A percentile compares a stretch with the other conserved stretches of the same genome.
Evolutionary conservation across 1,284 basidiomycete species (phyloP).

Genomic region (Mrakiaceae sp.): DNA sequence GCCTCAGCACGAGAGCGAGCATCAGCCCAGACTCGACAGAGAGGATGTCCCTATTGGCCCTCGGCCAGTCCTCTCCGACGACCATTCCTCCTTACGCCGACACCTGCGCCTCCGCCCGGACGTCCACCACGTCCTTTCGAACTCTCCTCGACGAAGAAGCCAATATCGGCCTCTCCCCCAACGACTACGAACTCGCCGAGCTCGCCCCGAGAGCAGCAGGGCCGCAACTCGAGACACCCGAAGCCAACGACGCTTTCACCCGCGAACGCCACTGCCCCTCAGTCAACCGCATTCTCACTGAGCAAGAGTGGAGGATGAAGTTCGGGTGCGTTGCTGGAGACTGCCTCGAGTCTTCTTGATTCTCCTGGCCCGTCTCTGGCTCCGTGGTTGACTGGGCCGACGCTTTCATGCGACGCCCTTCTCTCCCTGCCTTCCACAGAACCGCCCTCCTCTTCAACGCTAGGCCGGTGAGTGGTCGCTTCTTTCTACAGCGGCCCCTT

Average conservation of each 20-base stretch:
- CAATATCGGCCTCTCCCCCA: not conserved
- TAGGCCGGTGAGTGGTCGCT: slow-evolving; percentile 45
- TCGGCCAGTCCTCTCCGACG: too few relatives aligned
- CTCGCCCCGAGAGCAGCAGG: not conserved
- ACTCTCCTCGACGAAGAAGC: too few relatives aligned
- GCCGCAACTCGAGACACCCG: not conserved
- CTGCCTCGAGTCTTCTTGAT: not conserved
- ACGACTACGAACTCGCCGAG: not conserved
- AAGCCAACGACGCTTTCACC: not conserved
- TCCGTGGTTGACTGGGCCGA: too few relatives aligned
- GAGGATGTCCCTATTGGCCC: too few relatives aligned
- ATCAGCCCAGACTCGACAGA: too few relatives aligned
- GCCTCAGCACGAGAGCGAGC: too few relatives aligned
- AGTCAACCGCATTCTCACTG: not conserved
- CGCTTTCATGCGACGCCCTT: not conserved
- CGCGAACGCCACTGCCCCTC: not conserved
- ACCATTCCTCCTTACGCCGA: too few relatives aligned
- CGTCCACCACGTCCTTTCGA: too few relatives aligned
- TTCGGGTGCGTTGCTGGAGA: slow-evolving; percentile 30
- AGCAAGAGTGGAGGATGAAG: slow-evolving; percentile 30
- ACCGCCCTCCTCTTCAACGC: slow-evolving; percentile 84
- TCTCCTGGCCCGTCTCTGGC: not conserved
- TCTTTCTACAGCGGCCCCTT: too few relatives aligned
- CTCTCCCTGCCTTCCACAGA: slow-evolving; percentile 27
- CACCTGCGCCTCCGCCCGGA: too few relatives aligned